Base-by-base conservation (phyloP, 805 yeast species). In the Yamadazyma ubonensis region DNA sequence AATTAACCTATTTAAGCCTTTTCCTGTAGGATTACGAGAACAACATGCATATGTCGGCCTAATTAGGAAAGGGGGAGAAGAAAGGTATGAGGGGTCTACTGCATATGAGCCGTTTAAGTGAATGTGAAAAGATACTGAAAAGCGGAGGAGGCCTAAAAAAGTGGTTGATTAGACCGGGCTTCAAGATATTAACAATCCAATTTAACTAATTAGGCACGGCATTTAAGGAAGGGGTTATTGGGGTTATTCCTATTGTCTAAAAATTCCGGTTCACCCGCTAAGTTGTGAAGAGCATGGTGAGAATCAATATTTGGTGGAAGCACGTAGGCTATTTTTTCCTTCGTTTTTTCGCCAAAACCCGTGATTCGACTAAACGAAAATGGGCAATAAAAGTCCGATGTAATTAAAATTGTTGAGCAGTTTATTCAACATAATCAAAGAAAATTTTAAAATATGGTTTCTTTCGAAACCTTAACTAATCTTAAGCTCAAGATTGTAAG, bases 1-100 rank as follows among this genome's bases (percentile, higher is more conserved):
- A 35, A 35, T 41, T 41, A 26, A 26, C 48, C 45, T 37, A 39
- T 36, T 41, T 41, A 41, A 45, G 48, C 36, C 33, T 28, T 10
- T 7, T 23, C 10, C 27, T 18, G 29, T 9, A 22, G 12, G 21
- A 9, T 37, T 11, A 19, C 29, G 11, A 23, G 33, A 8, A 6
- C 12, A 14, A 14, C 19, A 12, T 33, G 28, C 33, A 33, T 16
- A n/a, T 5, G 14, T 12, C 7, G 42, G 40, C 48, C 48, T 44
- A 44, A 38, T 32, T 38, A 38, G 48, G 48, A 36, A 41, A 23
- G 38, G 32, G 36, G 32, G 18, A 37, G 33, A 29, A 7, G n/a
- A 16, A 16, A 11, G 25, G 25, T 23, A 11, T 31, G 41, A 31
- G 41, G 41, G 41, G 41, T 38, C 41, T 38, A 15, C 15, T 36